phyloP scores from a whole-genome alignment of 108 stramenopile species.

The Fragilaria radians region DNA sequence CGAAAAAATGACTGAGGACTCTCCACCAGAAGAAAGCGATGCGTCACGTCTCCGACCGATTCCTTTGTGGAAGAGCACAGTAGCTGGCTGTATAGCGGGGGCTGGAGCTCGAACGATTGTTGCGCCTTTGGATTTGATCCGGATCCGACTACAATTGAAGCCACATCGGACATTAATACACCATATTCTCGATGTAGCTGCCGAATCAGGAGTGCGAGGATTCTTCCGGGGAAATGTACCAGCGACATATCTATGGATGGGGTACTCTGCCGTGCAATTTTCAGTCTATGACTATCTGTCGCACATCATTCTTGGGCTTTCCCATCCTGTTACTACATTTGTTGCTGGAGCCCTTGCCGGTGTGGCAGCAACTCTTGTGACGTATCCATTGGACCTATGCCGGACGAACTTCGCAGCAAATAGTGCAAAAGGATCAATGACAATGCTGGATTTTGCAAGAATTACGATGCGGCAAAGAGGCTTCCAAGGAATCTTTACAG shows the following conservation, averaged over 20 bases:
- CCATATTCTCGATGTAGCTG: conserved; percentile 19
- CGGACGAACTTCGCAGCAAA: conserved; percentile 85
- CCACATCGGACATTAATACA: conserved; percentile 16
- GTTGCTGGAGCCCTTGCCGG: conserved; percentile 77
- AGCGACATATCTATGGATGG: conserved; percentile 88
- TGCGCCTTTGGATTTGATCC: conserved; percentile 87
- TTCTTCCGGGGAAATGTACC: conserved; percentile 89
- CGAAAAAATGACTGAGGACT: no score
- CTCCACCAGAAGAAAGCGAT: no score
- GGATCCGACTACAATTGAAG: conserved; percentile 80
- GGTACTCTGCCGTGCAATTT: conserved; percentile 88
- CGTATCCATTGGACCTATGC: conserved; percentile 91
- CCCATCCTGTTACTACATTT: conserved; percentile 37
- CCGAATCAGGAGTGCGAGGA: conserved; percentile 72
- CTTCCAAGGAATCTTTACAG: conserved; percentile 77
- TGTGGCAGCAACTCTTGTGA: conserved; percentile 67
- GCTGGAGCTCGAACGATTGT: conserved; percentile 58
- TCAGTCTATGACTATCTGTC: conserved; percentile 51
- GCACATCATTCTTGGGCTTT: background rate
- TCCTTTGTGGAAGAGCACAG: conserved; percentile 15
- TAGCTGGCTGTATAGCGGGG: conserved; percentile 54
- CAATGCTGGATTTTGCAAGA: conserved; percentile 52
- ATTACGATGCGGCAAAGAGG: conserved; percentile 54
- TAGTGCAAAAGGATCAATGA: conserved; percentile 38
- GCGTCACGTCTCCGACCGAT: no score